Conservation (phyloP, 768 basidiomycete species). For the Pulveroboletus sp. region DNA sequence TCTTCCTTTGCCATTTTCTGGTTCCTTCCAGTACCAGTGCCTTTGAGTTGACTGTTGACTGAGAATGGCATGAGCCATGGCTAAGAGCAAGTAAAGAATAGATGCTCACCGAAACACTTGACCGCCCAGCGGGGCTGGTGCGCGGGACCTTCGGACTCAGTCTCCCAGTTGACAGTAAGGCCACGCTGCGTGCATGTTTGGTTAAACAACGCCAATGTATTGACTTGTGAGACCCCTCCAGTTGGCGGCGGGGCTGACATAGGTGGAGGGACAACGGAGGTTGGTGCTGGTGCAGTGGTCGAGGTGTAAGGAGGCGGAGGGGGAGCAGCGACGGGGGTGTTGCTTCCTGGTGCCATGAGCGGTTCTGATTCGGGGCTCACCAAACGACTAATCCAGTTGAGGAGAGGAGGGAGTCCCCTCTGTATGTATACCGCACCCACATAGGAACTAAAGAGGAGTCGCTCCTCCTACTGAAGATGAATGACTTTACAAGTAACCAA, state of each 20-base stretch:
- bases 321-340: slow-evolving; percentile 8
- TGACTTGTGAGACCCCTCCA: slow-evolving; percentile 22
- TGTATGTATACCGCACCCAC: slow-evolving; percentile 64
- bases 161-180: slow-evolving; percentile 42
- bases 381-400: slow-evolving; percentile 55
- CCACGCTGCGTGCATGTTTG: slow-evolving; percentile 50
- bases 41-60: slow-evolving; percentile 52
- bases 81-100: not conserved
- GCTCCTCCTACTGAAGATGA: slow-evolving; percentile 44
- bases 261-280: slow-evolving; percentile 21
- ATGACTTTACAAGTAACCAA: not conserved
- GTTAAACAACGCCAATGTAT: slow-evolving; percentile 47
- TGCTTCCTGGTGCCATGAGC: slow-evolving; percentile 16
- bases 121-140: slow-evolving; percentile 58
- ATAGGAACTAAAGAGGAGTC: slow-evolving; percentile 53
- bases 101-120: slow-evolving; percentile 44
- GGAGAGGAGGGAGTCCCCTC: slow-evolving; percentile 44
- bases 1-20: slow-evolving; percentile 67
- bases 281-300: slow-evolving; percentile 9
- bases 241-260: slow-evolving; percentile 14
- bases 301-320: slow-evolving; percentile 26
- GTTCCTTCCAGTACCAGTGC: slow-evolving; percentile 49
- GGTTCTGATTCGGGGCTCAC: slow-evolving; percentile 44
- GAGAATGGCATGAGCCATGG: not conserved
- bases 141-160: slow-evolving; percentile 43